Evolutionary conservation across 805 yeast species (phyloP), one percentile per base, ranked within the genome.

Genomic region (Scheffersomyces stipitis): DNA sequence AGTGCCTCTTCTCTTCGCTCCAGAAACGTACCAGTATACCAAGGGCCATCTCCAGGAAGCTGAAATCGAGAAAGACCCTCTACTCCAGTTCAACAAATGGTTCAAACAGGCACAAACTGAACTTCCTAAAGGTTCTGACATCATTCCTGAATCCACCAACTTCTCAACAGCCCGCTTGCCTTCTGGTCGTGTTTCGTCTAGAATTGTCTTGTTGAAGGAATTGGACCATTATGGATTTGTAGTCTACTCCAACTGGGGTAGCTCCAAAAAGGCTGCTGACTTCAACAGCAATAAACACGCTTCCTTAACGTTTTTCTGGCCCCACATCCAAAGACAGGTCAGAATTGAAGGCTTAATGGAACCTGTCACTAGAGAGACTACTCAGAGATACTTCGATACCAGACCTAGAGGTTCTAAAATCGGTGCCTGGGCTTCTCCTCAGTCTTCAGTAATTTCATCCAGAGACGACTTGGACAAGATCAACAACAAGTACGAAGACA

Each of bases 361-460:
- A 60, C 76, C 73, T 43, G 85, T 90, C 29, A 69, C 79, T 18
- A 70, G 81, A 40, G 90, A 85, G 50, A 86, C 84, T 20, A 77
- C 87, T 4, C 80, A 83, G 49, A 71, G 82, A 33, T 93, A 93
- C 63, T 93, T 79, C 63, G 74, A 77, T 34, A 83, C 96, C 0
- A 76, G 99, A 56, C 99, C 99, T 26, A 73, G 96, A 40, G 97
- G 95, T 5, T 85, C 96, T 20, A 81, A 85, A 56, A 80, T 93
- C 43, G 98, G 99, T 20, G 99, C 99, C 0, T 90, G 96, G 96
- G 85, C 97, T 0, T 83, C 95, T 18, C 95, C 95, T 3, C 99
- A 93, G 69, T 79, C 90, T 23, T 71, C 75, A 36, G 72, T 69
- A 3, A 70, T 90, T 26, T 51, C 56, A 10, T 60, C 68, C 29